Base-by-base conservation (phyloP, 1,284 basidiomycete species). In the Leccinum fallax region DNA sequence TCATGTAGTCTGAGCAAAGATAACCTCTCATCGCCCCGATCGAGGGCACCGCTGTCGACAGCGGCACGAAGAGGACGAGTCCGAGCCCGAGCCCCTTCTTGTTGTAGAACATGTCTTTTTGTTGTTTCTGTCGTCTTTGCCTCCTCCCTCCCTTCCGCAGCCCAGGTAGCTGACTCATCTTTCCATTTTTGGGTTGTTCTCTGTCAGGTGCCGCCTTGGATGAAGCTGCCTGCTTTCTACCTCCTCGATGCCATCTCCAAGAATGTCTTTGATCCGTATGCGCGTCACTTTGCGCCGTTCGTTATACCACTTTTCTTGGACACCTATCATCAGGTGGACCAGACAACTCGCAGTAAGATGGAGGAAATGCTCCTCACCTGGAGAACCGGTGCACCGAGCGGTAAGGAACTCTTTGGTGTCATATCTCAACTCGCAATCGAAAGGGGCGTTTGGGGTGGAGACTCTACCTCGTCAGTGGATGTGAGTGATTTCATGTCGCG, bases 221-320 rank as follows among this genome's bases (percentile, higher is more conserved):
- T 93, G 83, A 97, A 98, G 76, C 83, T 99, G 5, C 97, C 97
- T 0, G 85, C 93, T 0, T 93, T 98, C 69, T 99, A 99, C 76
- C 85, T 98, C 11, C 83, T 99, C 71, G 97, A 99, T 74, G 96
- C 96, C 16, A 95, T 99, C 64, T 93, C 92, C 57, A 98, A 98
- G 78, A 97, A 97, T 78, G 88, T 95, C 48, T 95, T 88, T 66
- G 86, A 92, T 52, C 94, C 95, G 13, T 98, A 97, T 77, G 92
- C 93, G 28, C 86, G 87, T 63, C 84, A 87, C 63, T 94, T 96
- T 68, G 81, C 92, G 21, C 83, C 86, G 5, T 84, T 93, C 70
- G 88, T 94, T 61, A 87, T 89, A 57, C 83, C 85, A 24, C 79
- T 95, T 7, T 97, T 95, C 78, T 80, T 95, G 67, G 87, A 92